phyloP scores from a whole-genome alignment of 805 yeast genomes.

The Hanseniaspora mollemarum region DNA sequence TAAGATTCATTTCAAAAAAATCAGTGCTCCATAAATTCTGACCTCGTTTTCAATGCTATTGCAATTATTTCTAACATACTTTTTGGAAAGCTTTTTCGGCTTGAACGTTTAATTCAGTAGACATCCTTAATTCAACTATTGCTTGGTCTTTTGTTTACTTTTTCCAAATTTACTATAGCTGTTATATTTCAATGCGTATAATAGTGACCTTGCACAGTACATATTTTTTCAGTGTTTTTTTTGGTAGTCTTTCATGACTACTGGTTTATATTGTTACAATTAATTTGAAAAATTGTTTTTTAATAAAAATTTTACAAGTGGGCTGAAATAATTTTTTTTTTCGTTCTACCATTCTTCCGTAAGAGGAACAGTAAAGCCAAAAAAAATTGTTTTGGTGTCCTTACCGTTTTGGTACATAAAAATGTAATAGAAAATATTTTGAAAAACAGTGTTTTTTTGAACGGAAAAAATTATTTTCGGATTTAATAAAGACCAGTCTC shows the following conservation, averaged over 20 bases:
- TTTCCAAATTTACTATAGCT: background rate
- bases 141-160: conserved; percentile 10
- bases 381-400: too few relatives aligned
- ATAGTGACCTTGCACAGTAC: too few relatives aligned
- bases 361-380: background rate
- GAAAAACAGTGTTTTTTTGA: background rate
- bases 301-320: too few relatives aligned
- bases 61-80: conserved; percentile 45
- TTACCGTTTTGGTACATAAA: too few relatives aligned
- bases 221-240: too few relatives aligned
- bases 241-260: background rate
- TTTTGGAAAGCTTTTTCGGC: conserved; percentile 99
- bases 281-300: too few relatives aligned
- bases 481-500: too few relatives aligned
- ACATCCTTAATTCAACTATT: conserved; percentile 52
- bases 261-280: too few relatives aligned
- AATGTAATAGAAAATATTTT: too few relatives aligned
- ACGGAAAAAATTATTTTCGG: background rate
- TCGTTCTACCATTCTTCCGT: background rate
- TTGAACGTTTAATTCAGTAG: conserved; percentile 99
- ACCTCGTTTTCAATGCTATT: conserved; percentile 8
- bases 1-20: background rate
- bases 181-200: too few relatives aligned
- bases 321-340: too few relatives aligned
- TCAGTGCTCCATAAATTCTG: background rate